Evolutionary conservation across 78 protist genomes (phyloP).

Genomic region (Paulinella micropora): DNA sequence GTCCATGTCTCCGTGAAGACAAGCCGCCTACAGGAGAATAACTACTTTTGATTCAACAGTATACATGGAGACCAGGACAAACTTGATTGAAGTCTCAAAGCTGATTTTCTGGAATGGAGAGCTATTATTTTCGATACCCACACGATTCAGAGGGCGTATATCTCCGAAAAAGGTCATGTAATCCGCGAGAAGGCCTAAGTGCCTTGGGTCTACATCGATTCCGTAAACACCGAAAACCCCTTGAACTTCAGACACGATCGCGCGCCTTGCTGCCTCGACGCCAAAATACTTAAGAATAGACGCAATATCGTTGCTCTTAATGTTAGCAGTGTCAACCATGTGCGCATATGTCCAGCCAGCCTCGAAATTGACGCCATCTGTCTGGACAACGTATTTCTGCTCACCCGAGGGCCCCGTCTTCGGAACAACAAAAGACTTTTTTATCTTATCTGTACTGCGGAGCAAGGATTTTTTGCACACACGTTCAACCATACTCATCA

Average conservation of each 20-base stretch:
- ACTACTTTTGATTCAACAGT: too few relatives aligned
- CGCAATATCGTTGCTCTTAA: neutral
- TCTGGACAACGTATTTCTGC: too few relatives aligned
- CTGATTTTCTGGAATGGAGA: neutral
- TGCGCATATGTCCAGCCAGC: too few relatives aligned
- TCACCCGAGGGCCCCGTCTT: too few relatives aligned
- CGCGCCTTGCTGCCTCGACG: constrained; percentile 68
- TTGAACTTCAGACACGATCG: constrained; percentile 32
- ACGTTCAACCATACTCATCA: too few relatives aligned
- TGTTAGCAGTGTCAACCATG: neutral
- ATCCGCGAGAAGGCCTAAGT: constrained; percentile 41
- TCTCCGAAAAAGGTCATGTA: neutral
- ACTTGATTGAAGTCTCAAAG: neutral
- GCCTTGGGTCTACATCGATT: constrained; percentile 81
- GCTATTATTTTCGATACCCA: neutral
- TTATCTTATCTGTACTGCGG: too few relatives aligned
- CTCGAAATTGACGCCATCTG: too few relatives aligned
- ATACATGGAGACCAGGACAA: too few relatives aligned
- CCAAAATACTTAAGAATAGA: neutral
- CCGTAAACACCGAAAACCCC: constrained; percentile 84
- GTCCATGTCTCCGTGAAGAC: too few relatives aligned
- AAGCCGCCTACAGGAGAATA: too few relatives aligned
- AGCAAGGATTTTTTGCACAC: too few relatives aligned
- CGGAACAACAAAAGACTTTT: too few relatives aligned
- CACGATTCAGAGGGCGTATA: neutral